Base-by-base conservation (phyloP, 331 rosid species). In the Rhamnella rubrinervis region DNA sequence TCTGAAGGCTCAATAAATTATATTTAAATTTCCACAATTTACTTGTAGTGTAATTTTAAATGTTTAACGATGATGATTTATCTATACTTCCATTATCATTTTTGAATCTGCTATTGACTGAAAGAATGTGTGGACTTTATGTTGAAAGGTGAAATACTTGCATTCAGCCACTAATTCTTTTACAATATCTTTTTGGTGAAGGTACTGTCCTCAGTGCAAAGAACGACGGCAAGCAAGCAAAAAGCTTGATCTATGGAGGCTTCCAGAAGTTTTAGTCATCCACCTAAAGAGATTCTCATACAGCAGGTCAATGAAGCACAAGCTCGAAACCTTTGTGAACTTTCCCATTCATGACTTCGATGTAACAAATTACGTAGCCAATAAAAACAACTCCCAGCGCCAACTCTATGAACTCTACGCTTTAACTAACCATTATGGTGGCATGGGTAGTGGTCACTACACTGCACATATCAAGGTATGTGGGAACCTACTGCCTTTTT, bases 391-490 rank as follows among this genome's bases (percentile, higher is more conserved):
- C 73, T 83, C 91, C 47, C 81, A 73, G 28, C 91, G 84, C 10
- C 96, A 93, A 76, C 88, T 91, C 14, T 93, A 89, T 40, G 96
- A 91, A 77, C 87, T 93, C 18, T 93, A 93, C 60, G 96, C 97
- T 68, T 87, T 93, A 59, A 93, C 91, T 63, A 93, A 93, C 81
- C 97, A 93, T 79, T 88, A 88, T 78, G 98, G 98, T 18, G 84
- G 95, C 68, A 91, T 93, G 98, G 98, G 98, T 70, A 89, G 98
- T 68, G 98, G 98, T 20, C 98, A 93, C 74, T 93, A 93, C 82
- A 93, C 97, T 73, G 97, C 98, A 55, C 89, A 91, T 82, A 93
- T 93, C 68, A 93, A 91, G 97, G 98, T 91, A 77, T 69, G 80
- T 26, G 59, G 25, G 44, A 69, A 67, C 12, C 10, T 8, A 31